These are phyloP conservation scores for Ciborinia camelliae DNA, from an alignment of 2,329 filamentous ascomycete genomes.

Conservation along the genomic window DNA sequence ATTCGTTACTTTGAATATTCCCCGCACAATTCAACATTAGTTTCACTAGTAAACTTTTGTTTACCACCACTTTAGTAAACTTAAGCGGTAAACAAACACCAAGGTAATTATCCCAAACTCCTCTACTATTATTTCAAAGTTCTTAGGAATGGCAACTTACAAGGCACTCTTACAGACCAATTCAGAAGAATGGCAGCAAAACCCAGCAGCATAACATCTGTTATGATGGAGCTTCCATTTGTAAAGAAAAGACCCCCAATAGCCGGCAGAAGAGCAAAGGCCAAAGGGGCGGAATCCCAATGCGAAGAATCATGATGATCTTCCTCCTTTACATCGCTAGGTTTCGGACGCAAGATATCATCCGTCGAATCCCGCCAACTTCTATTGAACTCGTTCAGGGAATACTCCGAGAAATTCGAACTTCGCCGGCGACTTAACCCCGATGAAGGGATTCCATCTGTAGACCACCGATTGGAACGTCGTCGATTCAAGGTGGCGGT, in stretches of 20 bases:
- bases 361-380: slow-evolving; percentile 65
- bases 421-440: slow-evolving; percentile 60
- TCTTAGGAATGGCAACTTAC: slow-evolving; percentile 37
- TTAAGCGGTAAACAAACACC: neutral
- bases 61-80: too few relatives aligned
- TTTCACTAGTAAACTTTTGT: neutral
- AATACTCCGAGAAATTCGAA: slow-evolving; percentile 75
- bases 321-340: slow-evolving; percentile 39
- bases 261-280: slow-evolving; percentile 80
- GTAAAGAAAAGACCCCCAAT: slow-evolving; percentile 81
- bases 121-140: neutral
- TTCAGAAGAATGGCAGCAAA: slow-evolving; percentile 84
- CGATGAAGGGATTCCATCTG: slow-evolving; percentile 31
- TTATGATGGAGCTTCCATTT: slow-evolving; percentile 78
- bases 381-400: slow-evolving; percentile 63
- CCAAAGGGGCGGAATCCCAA: slow-evolving; percentile 78
- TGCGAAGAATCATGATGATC: slow-evolving; percentile 55
- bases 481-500: slow-evolving; percentile 24
- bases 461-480: slow-evolving; percentile 32
- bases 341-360: slow-evolving; percentile 62
- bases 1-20: neutral
- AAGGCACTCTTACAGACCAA: slow-evolving; percentile 87
- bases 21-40: neutral
- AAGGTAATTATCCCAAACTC: neutral
- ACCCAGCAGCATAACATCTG: slow-evolving; percentile 76